phyloP scores from a whole-genome alignment of 768 basidiomycete species.

The Serendipita sp. region DNA sequence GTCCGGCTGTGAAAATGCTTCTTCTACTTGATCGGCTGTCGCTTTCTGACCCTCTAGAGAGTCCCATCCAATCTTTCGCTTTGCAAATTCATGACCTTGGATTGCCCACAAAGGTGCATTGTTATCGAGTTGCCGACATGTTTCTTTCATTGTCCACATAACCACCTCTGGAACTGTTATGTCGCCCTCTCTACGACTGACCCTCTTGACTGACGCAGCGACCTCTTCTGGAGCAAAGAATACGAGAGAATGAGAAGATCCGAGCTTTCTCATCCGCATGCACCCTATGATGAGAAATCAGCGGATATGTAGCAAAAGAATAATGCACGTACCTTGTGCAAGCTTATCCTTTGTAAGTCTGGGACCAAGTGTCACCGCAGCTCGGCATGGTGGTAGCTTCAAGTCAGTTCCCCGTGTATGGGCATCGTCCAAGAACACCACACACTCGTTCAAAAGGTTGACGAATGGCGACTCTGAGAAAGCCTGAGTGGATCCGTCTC shows the following conservation, averaged over 20 bases:
- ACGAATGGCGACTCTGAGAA: conserved; percentile 24
- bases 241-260: conserved; percentile 30
- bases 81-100: conserved; percentile 22
- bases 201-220: conserved; percentile 18
- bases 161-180: conserved; percentile 20
- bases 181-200: no score
- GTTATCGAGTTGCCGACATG: conserved; percentile 27
- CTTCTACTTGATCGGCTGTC: neutral
- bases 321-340: conserved; percentile 26
- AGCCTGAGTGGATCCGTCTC: conserved; percentile 21
- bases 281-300: conserved; percentile 23
- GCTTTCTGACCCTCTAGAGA: conserved; percentile 4
- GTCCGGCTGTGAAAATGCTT: conserved; percentile 9
- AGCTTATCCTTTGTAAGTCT: conserved; percentile 37
- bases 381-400: conserved; percentile 29
- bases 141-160: conserved; percentile 29
- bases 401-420: conserved; percentile 39
- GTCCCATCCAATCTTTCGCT: conserved; percentile 15
- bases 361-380: conserved; percentile 34
- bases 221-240: conserved; percentile 32
- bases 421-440: conserved; percentile 38
- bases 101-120: conserved; percentile 27
- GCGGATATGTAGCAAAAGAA: neutral
- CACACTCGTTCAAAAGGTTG: conserved; percentile 22
- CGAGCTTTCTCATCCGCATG: conserved; percentile 38